These are phyloP conservation scores for Symbiodinium pilosum DNA, from an alignment of 73 alveolate species.

Conservation along the genomic window DNA sequence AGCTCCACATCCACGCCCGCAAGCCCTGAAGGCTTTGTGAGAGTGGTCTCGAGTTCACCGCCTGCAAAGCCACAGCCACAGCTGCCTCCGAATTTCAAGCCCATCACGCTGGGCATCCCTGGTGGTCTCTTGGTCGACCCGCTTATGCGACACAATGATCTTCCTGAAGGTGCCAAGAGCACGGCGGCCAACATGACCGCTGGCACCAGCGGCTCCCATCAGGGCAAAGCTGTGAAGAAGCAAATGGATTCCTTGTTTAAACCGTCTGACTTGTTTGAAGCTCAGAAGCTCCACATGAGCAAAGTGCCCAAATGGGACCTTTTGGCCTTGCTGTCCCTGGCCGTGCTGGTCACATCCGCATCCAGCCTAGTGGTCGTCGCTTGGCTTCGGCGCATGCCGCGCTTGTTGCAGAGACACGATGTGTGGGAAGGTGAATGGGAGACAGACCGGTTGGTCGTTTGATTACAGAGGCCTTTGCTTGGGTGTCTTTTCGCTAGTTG, in stretches of 20 bases:
- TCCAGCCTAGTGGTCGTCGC: background rate
- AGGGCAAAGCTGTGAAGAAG: background rate
- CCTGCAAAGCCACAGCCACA: background rate
- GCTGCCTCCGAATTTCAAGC: background rate
- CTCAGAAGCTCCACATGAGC: background rate
- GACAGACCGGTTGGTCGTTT: background rate
- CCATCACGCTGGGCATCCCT: background rate
- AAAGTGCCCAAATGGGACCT: background rate
- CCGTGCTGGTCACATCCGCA: background rate
- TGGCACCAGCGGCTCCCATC: background rate
- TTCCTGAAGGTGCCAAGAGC: background rate
- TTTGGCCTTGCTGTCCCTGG: background rate
- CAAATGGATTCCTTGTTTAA: background rate
- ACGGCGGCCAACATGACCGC: background rate
- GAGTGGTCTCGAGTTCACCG: too few relatives aligned
- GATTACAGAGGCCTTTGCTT: too few relatives aligned
- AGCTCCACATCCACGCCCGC: too few relatives aligned
- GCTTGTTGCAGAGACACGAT: background rate
- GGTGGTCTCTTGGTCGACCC: background rate
- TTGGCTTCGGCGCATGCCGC: slow-evolving; percentile 6
- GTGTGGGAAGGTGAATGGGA: background rate
- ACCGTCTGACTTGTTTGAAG: background rate
- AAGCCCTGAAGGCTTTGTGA: too few relatives aligned
- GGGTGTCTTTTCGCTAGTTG: too few relatives aligned
- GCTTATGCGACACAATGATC: background rate